Percentiles rank a stretch among this genome's conserved stretches.
Evolutionary conservation across 495 filamentous ascomycete genomes (phyloP).

Genomic region (Aspergillus campestris): DNA sequence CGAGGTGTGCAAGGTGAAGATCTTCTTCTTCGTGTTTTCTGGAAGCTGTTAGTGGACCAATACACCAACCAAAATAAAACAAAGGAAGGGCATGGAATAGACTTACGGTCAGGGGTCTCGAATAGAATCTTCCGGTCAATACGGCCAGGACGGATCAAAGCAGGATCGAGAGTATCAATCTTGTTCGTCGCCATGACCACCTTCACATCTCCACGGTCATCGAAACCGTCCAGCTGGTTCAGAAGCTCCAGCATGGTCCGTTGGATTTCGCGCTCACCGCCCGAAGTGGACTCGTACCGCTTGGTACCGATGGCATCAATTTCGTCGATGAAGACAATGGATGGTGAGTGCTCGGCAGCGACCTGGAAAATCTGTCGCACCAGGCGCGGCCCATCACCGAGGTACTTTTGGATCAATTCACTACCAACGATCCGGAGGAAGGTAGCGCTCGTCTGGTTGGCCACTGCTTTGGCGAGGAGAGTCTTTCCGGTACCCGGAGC

Average conservation of each 20-base stretch:
- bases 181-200: slow-evolving; percentile 99
- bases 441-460: slow-evolving; percentile 96
- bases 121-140: slow-evolving; percentile 99
- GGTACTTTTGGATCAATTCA: slow-evolving; percentile 98
- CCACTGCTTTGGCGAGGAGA: slow-evolving; percentile 92
- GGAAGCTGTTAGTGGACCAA: slow-evolving; percentile 21
- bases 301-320: slow-evolving; percentile 99
- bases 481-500: slow-evolving; percentile 97
- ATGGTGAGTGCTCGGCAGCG: slow-evolving; percentile 90
- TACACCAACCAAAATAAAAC: not conserved
- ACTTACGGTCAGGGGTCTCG: slow-evolving; percentile 90
- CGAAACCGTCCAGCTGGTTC: slow-evolving; percentile 97
- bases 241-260: slow-evolving; percentile 97
- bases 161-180: slow-evolving; percentile 95
- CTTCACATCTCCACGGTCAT: slow-evolving; percentile 98
- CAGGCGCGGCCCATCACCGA: slow-evolving; percentile 89
- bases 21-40: slow-evolving; percentile 99
- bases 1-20: slow-evolving; percentile 96
- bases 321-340: slow-evolving; percentile 99
- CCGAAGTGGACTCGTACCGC: slow-evolving; percentile 94
- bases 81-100: not conserved
- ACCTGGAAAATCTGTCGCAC: slow-evolving; percentile 98
- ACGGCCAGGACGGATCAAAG: slow-evolving; percentile 92
- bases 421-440: slow-evolving; percentile 97
- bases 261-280: slow-evolving; percentile 95